phyloP scores from a whole-genome alignment of 2,329 filamentous ascomycete species.

The Aspergillus brasiliensis region DNA sequence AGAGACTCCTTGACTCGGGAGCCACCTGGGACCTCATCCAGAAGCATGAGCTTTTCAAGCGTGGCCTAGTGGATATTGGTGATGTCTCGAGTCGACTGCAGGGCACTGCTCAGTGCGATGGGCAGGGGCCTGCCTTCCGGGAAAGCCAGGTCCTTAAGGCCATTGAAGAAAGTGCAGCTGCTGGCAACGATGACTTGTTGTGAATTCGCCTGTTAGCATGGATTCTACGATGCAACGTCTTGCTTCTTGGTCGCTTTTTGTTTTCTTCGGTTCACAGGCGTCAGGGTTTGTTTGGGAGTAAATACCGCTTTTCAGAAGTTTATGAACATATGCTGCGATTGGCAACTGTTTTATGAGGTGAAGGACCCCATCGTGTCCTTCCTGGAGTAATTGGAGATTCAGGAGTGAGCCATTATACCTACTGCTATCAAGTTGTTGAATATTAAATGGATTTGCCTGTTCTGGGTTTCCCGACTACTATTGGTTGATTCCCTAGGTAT shows the following conservation, averaged over 20 bases:
- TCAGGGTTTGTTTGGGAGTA: background rate
- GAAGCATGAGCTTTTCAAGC: conserved; percentile 72
- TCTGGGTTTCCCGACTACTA: background rate
- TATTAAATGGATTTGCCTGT: background rate
- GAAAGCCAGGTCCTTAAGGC: conserved; percentile 72
- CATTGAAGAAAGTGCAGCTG: conserved; percentile 76
- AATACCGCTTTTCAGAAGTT: background rate
- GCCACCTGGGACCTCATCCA: conserved; percentile 92
- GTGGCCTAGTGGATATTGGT: conserved; percentile 77
- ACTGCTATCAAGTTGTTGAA: background rate
- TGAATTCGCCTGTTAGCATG: conserved; percentile 36
- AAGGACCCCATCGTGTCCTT: background rate
- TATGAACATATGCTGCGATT: background rate
- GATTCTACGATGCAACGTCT: background rate
- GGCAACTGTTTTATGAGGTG: background rate
- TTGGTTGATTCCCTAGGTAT: background rate
- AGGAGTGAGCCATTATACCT: background rate
- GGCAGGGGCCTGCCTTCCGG: conserved; percentile 83
- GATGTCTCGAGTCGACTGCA: conserved; percentile 80
- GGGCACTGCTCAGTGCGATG: conserved; percentile 75
- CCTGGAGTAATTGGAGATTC: conserved; percentile 7
- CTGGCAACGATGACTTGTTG: conserved; percentile 76
- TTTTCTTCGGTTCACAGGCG: conserved; percentile 3
- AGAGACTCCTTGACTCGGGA: conserved; percentile 70
- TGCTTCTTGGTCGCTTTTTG: conserved; percentile 3